Conservation (phyloP, 306 rosid genomes). For the Quillaja saponaria region DNA sequence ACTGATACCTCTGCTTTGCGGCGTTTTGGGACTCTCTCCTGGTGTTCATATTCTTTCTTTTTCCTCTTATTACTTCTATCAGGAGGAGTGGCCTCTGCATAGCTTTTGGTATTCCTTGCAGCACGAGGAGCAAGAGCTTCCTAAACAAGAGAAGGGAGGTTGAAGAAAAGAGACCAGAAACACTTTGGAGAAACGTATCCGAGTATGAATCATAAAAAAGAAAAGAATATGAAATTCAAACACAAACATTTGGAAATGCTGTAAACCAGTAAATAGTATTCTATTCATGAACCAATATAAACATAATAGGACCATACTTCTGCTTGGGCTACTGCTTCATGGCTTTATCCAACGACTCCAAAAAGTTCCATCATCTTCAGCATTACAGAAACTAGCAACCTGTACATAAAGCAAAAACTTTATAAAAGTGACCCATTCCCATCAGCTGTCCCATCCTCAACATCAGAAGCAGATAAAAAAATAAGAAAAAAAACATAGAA, state of each 20-base stretch:
- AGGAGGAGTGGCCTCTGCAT: constrained; percentile 76
- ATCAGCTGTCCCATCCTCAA: constrained; percentile 1
- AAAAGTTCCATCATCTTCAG: constrained; percentile 95
- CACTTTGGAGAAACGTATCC: too few relatives aligned
- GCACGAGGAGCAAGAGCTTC: constrained; percentile 94
- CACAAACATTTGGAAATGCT: not conserved
- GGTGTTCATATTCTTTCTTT: constrained; percentile 82
- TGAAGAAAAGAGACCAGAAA: not conserved
- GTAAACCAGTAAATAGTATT: not conserved
- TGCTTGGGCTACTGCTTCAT: constrained; percentile 76
- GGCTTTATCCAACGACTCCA: constrained; percentile 99
- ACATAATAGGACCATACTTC: constrained; percentile 58
- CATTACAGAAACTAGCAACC: constrained; percentile 92
- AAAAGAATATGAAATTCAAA: not conserved
- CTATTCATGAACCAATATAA: not conserved
- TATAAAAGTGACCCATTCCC: constrained; percentile 5
- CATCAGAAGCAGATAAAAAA: not conserved
- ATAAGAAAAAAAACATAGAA: not conserved
- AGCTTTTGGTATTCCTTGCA: constrained; percentile 87
- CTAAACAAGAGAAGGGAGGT: constrained; percentile 39
- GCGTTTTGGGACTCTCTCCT: constrained; percentile 74
- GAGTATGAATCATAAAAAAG: too few relatives aligned
- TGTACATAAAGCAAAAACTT: constrained; percentile 28
- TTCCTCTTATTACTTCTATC: constrained; percentile 84
- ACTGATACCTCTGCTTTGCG: constrained; percentile 71